phyloP scores from a whole-genome alignment of 2,329 filamentous ascomycete genomes.

The Reticulascus tulasneorum region DNA sequence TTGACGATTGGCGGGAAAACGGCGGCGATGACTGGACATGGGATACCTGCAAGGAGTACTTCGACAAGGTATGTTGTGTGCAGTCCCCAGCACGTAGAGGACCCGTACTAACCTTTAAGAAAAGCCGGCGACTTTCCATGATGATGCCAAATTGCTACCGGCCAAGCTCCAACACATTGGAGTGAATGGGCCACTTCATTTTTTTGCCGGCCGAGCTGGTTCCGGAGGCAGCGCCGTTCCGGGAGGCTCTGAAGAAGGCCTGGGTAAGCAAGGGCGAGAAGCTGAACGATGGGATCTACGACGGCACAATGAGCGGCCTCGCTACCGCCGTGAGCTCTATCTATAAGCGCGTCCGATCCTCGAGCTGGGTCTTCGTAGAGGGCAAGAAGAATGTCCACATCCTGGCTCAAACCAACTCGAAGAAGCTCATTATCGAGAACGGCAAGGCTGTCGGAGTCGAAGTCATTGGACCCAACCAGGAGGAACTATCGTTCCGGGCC shows the following conservation, averaged over 20 bases:
- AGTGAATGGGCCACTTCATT: conserved; percentile 44
- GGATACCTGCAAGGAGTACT: conserved; percentile 45
- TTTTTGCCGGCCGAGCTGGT: conserved; percentile 52
- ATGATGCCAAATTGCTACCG: conserved; percentile 43
- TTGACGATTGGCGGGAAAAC: conserved; percentile 66
- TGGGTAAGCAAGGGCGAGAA: conserved; percentile 50
- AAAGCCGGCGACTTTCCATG: conserved; percentile 46
- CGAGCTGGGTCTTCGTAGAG: conserved; percentile 46
- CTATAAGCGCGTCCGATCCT: conserved; percentile 52
- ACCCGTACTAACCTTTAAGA: no score
- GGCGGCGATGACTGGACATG: conserved; percentile 66
- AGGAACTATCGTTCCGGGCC: conserved; percentile 42
- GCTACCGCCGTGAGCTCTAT: conserved; percentile 51
- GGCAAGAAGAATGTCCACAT: conserved; percentile 54
- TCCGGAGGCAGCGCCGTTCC: conserved; percentile 47
- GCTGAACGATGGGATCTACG: conserved; percentile 51
- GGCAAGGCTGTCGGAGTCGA: conserved; percentile 41
- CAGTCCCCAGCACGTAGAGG: no score
- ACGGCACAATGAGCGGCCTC: conserved; percentile 51
- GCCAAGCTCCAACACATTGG: conserved; percentile 48
- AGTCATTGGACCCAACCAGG: conserved; percentile 31
- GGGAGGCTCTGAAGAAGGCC: conserved; percentile 43
- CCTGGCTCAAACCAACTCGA: conserved; percentile 42
- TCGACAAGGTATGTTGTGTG: conserved; percentile 54
- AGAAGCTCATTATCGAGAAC: conserved; percentile 48